Conservation (phyloP, 768 basidiomycete species). For the Grammothele lineata region DNA sequence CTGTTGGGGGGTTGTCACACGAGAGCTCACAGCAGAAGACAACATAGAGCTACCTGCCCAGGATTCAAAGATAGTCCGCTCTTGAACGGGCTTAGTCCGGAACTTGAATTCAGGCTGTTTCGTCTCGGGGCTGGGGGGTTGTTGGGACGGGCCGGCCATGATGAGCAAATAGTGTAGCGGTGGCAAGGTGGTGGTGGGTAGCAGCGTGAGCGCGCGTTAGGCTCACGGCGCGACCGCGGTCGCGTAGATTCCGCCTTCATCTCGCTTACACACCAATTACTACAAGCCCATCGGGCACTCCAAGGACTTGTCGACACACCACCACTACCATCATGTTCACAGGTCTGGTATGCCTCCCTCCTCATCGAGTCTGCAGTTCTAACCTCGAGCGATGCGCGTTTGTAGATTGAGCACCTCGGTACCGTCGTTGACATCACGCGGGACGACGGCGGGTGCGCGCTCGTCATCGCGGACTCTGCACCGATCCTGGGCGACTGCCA, state of each 20-base stretch:
- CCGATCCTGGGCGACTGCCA: conserved; percentile 84
- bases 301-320: no score
- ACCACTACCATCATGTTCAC: conserved; percentile 56
- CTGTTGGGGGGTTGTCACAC: conserved; percentile 14
- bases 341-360: conserved; percentile 54
- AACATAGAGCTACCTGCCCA: conserved; percentile 19
- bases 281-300: neutral
- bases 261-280: neutral
- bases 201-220: no score
- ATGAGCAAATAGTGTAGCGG: neutral
- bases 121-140: neutral
- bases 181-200: conserved; percentile 2
- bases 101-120: conserved; percentile 13
- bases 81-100: conserved; percentile 18
- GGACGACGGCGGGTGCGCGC: conserved; percentile 74
- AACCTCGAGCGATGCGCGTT: no score
- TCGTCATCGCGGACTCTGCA: conserved; percentile 68
- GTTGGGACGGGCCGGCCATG: conserved; percentile 9
- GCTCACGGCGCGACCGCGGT: neutral
- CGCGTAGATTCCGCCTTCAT: neutral
- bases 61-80: conserved; percentile 23
- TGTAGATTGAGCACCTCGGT: conserved; percentile 87
- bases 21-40: neutral
- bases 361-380: no score
- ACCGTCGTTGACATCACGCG: conserved; percentile 59